These are phyloP conservation scores for Leccinum ochraceum DNA, from an alignment of 768 basidiomycete genomes.

Conservation along the genomic window DNA sequence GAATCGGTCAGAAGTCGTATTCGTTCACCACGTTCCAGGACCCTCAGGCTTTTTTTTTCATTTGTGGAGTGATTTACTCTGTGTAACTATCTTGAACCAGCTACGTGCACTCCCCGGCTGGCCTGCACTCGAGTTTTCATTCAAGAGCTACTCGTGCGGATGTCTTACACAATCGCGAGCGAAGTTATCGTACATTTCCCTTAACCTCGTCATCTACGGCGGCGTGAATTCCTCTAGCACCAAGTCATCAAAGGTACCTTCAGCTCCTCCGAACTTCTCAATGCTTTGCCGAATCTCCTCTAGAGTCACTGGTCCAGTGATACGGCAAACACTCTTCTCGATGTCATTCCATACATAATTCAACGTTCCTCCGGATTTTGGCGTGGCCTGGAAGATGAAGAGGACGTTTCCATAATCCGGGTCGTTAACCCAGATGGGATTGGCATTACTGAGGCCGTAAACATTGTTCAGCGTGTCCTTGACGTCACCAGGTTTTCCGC, in stretches of 20 bases:
- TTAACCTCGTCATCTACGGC: not conserved
- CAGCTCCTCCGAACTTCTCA: not conserved
- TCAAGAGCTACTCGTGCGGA: not conserved
- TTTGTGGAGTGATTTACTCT: no score
- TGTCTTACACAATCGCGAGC: not conserved
- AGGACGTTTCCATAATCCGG: no score
- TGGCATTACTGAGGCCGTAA: not conserved
- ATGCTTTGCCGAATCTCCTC: not conserved
- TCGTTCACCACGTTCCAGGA: no score
- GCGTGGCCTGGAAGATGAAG: not conserved
- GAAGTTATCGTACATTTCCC: not conserved
- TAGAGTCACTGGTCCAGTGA: not conserved
- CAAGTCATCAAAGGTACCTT: not conserved
- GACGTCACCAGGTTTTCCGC: conserved; percentile 2
- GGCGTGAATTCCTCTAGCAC: not conserved
- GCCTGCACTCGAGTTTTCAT: not conserved
- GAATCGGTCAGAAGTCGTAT: no score
- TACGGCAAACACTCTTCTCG: not conserved
- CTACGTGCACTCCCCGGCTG: no score
- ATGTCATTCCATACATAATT: not conserved
- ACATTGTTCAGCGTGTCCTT: not conserved
- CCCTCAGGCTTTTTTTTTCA: no score
- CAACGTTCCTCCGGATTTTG: not conserved
- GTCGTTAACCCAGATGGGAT: no score
- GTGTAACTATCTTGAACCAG: no score